Base-by-base conservation (phyloP, 306 rosid genomes). In the Rosa persica region DNA sequence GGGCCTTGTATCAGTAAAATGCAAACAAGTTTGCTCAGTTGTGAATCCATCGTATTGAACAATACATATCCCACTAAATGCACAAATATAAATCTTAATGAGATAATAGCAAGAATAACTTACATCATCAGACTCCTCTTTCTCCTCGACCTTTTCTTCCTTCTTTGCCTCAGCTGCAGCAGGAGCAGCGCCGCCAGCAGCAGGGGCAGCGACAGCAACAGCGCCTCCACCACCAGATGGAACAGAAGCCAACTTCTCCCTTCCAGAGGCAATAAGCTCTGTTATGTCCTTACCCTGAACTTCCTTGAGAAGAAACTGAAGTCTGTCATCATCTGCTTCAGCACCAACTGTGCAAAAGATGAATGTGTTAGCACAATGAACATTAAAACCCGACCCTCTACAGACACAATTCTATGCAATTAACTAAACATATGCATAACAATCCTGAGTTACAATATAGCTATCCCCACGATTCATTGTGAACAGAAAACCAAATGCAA, bases 61-160 rank as follows among this genome's bases (percentile, higher is more conserved):
- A n/a, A n/a, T n/a, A n/a, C n/a, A n/a, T 46, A 12, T 0, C 3
- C 38, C 2, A 3, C 58, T 12, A 46, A 60, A 49, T 51, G 70
- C 70, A 43, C 4, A 61, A 2, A 58, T 1, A 75, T 38, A 17
- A 2, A 43, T 8, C 57, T 39, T 15, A 2, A 6, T 7, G 25
- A 42, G 23, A 40, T 39, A 23, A 74, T 27, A 27, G 1, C 30
- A 27, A 66, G 19, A 48, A 12, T 25, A 22, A 79, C 92, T 87
- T 87, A 91, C 97, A 62, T 93, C 97, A 52, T 90, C 95, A 0
- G 95, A 89, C 78, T 91, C 96, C 78, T 91, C 96, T 42, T 91
- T 87, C 93, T 89, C 92, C 82, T 87, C 95, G 0, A 80, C 91
- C 81, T 93, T 90, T 47, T 89, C 97, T 76, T 93, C 98, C 67